Evolutionary conservation across 768 basidiomycete genomes (phyloP).

Genomic region (Mycena latifolia): DNA sequence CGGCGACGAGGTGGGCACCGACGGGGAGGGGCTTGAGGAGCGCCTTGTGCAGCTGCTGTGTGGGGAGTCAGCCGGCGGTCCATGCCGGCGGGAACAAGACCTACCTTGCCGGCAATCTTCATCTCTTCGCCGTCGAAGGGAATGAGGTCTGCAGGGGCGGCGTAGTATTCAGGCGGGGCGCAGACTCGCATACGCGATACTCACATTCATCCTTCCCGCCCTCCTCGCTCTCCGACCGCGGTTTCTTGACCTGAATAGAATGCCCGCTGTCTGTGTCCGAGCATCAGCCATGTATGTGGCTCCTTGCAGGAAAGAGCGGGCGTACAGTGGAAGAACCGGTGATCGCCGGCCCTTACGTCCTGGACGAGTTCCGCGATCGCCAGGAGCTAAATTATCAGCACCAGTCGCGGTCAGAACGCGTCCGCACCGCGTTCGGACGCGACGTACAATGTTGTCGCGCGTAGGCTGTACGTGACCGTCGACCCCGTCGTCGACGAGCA

Average conservation of each 20-base stretch:
- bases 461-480: no score
- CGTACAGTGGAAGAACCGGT: conserved; percentile 44
- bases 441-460: no score
- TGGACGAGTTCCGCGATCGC: conserved; percentile 23
- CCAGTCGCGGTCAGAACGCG: no score
- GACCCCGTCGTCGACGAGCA: no score
- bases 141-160: conserved; percentile 17
- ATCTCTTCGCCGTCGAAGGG: conserved; percentile 20
- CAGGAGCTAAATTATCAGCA: no score
- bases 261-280: conserved; percentile 32
- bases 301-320: background rate
- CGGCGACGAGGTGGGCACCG: no score
- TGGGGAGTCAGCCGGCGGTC: background rate
- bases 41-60: conserved; percentile 18
- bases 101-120: conserved; percentile 25
- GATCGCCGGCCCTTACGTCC: conserved; percentile 35
- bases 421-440: no score
- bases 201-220: conserved; percentile 35
- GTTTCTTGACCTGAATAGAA: conserved; percentile 17
- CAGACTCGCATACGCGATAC: background rate
- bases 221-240: conserved; percentile 26
- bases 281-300: background rate
- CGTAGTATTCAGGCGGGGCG: background rate
- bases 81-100: background rate
- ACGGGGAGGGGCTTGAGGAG: conserved; percentile 30